Conservation (phyloP, 257 asterid species). For the Jacaranda copaia region DNA sequence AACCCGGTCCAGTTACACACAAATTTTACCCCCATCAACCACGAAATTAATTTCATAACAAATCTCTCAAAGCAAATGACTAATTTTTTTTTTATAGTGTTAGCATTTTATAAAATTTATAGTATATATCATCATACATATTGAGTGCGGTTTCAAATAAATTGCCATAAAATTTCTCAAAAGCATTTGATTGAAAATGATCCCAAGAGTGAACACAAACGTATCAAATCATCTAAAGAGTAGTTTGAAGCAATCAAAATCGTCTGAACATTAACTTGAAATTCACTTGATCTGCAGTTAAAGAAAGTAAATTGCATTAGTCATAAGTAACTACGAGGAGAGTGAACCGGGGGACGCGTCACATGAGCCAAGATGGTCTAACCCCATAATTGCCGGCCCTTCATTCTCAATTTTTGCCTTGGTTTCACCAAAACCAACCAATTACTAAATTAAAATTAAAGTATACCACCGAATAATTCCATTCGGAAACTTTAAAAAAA, state of each 20-base stretch:
- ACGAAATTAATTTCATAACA: too few relatives aligned
- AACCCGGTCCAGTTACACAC: too few relatives aligned
- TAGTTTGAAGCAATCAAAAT: slow-evolving; percentile 50
- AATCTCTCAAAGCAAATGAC: too few relatives aligned
- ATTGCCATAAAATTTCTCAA: too few relatives aligned
- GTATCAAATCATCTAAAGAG: slow-evolving; percentile 41
- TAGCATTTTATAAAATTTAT: too few relatives aligned
- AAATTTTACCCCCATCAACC: too few relatives aligned
- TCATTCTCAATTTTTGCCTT: slow-evolving; percentile 37
- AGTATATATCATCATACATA: too few relatives aligned
- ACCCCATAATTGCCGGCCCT: slow-evolving; percentile 30
- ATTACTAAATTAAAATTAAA: not conserved
- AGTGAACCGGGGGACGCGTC: slow-evolving; percentile 27
- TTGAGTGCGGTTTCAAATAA: too few relatives aligned
- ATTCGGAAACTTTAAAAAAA: not conserved
- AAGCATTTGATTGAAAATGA: not conserved
- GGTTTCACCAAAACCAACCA: slow-evolving; percentile 42
- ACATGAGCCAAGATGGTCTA: slow-evolving; percentile 40
- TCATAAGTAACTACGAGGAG: slow-evolving; percentile 28
- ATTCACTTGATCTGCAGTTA: slow-evolving; percentile 58
- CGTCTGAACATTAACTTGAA: slow-evolving; percentile 50
- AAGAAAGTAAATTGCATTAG: slow-evolving; percentile 49
- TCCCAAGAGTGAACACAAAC: slow-evolving; percentile 24
- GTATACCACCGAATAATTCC: not conserved
- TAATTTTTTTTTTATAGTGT: too few relatives aligned